phyloP scores from a whole-genome alignment of 2,329 filamentous ascomycete genomes.

The Apiospora koreana region DNA sequence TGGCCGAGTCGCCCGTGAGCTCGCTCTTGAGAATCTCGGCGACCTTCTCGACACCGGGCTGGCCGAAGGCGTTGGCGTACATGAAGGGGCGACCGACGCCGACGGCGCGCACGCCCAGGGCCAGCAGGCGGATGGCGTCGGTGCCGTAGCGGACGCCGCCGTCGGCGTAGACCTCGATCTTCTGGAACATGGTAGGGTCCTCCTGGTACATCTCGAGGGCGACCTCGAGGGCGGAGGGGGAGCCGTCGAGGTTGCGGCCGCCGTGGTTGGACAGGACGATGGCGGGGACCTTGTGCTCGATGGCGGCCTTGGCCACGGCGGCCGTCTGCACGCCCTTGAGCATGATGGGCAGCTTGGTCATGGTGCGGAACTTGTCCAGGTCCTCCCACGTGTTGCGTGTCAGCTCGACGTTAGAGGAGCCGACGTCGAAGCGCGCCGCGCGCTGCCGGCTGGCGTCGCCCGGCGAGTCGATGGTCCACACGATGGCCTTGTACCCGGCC shows the following conservation, averaged over 20 bases:
- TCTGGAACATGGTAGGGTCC: conserved; percentile 30
- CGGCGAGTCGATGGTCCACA: conserved; percentile 23
- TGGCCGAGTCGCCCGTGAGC: conserved; percentile 33
- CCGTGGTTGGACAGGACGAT: conserved; percentile 39
- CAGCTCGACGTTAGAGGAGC: conserved; percentile 10
- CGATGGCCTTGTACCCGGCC: conserved; percentile 21
- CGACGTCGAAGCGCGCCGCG: conserved; percentile 16
- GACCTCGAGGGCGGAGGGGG: conserved; percentile 31
- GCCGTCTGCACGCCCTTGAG: conserved; percentile 36
- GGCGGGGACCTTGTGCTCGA: conserved; percentile 28
- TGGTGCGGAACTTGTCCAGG: conserved; percentile 24
- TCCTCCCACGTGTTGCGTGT: conserved; percentile 25
- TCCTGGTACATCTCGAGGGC: conserved; percentile 30
- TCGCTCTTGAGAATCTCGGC: conserved; percentile 47
- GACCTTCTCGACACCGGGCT: conserved; percentile 42
- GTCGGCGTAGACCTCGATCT: conserved; percentile 34
- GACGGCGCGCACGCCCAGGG: conserved; percentile 35
- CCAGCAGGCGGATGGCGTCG: conserved; percentile 36
- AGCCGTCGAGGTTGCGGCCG: conserved; percentile 34
- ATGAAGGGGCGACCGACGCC: conserved; percentile 47
- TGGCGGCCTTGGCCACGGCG: conserved; percentile 31
- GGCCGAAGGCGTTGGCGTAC: conserved; percentile 49
- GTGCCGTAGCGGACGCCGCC: conserved; percentile 36
- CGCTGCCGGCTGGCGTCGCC: conserved; percentile 19
- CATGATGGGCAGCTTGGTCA: conserved; percentile 30